Percentiles rank a stretch among this genome's conserved stretches.
Evolutionary conservation across 23 red algal species (phyloP).

Genomic region (Cyanidioschyzon merolae): DNA sequence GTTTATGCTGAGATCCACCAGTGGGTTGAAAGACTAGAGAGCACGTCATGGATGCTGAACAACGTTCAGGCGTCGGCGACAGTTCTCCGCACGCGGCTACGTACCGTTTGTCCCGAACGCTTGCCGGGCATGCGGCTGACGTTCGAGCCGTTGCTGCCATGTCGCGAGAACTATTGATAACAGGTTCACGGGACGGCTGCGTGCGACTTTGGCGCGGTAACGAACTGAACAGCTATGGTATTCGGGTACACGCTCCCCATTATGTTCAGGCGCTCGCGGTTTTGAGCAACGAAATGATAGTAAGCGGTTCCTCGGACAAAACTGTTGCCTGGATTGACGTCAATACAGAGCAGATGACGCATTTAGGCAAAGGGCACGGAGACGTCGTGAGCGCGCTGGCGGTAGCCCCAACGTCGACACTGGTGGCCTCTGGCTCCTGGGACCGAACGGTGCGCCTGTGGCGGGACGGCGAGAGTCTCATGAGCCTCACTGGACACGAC

Average conservation of each 20-base stretch:
- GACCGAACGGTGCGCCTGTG: constrained; percentile 68
- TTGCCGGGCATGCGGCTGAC: constrained; percentile 21
- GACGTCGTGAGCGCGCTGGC: constrained; percentile 10
- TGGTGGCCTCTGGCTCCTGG: constrained; percentile 36
- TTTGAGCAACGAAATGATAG: constrained; percentile 40
- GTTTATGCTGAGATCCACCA: too few species aligned
- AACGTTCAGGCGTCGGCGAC: too few species aligned
- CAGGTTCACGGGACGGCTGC: constrained; percentile 46
- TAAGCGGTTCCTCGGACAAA: not conserved
- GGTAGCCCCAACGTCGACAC: not conserved
- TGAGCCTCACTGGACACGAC: constrained; percentile 41
- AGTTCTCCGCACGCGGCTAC: too few species aligned
- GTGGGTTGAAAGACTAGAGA: too few species aligned
- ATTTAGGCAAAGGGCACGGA: constrained; percentile 41
- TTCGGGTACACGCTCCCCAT: not conserved
- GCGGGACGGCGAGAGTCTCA: constrained; percentile 24
- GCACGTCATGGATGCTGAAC: too few species aligned
- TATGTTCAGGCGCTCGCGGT: constrained; percentile 20
- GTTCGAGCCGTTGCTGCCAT: constrained; percentile 52
- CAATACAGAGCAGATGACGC: constrained; percentile 56
- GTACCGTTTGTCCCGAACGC: not conserved
- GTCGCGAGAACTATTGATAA: constrained; percentile 30
- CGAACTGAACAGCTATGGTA: not conserved
- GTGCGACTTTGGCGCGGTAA: constrained; percentile 30
- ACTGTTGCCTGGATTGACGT: constrained; percentile 21